phyloP scores from a whole-genome alignment of 73 alveolate species.

The Tetrahymena thermophila region DNA sequence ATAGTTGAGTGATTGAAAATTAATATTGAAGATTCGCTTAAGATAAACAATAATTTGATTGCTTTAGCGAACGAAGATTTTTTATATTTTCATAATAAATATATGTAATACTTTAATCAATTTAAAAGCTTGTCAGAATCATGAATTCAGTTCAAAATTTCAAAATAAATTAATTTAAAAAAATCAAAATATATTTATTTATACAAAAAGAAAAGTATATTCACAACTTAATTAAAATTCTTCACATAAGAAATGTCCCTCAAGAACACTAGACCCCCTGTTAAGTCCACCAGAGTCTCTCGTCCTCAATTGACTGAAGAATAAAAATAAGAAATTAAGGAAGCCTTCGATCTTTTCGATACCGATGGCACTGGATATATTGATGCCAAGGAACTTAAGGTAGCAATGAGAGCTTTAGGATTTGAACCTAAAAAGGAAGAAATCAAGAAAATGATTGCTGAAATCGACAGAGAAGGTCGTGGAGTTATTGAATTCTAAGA shows the following conservation, averaged over 20 bases:
- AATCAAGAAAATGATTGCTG: slow-evolving; percentile 76
- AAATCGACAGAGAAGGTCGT: slow-evolving; percentile 76
- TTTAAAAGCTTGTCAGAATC: background rate
- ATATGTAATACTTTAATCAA: background rate
- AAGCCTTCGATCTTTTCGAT: slow-evolving; percentile 77
- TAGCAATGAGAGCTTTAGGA: slow-evolving; percentile 99
- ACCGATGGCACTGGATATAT: slow-evolving; percentile 89
- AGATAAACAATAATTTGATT: background rate
- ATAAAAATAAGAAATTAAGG: slow-evolving; percentile 69
- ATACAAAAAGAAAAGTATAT: background rate
- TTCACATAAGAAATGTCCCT: background rate
- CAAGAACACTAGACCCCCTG: slow-evolving; percentile 27
- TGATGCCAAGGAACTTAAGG: slow-evolving; percentile 95
- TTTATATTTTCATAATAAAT: background rate
- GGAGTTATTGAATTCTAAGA: slow-evolving; percentile 85
- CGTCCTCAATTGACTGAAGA: slow-evolving; percentile 73
- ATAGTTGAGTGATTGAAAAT: background rate
- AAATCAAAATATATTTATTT: background rate
- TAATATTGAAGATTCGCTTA: background rate
- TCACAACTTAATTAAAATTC: background rate
- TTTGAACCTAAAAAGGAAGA: slow-evolving; percentile 98
- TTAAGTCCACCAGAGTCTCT: slow-evolving; percentile 45
- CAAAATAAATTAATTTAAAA: background rate
- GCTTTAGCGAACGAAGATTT: background rate
- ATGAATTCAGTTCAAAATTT: background rate